Base-by-base conservation (phyloP, 768 basidiomycete genomes). In the Coprinopsis marcescibilis region DNA sequence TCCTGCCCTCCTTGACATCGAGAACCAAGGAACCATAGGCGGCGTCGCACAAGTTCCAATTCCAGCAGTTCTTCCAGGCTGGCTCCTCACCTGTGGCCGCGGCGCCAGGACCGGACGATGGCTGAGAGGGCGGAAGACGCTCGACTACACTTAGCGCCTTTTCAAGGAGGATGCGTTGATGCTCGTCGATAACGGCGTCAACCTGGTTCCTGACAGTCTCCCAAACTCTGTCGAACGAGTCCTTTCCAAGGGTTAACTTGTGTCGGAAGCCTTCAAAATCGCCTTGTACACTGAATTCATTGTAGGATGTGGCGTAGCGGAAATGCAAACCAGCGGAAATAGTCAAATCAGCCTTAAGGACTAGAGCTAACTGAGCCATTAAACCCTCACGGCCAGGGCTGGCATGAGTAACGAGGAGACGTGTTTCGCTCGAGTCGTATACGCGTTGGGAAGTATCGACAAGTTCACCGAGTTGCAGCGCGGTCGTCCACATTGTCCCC, bases 31-130 rank as follows among this genome's bases (percentile, higher is more conserved):
- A 82, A 1, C 96, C 95, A 51, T 85, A 96, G 2, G 92, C 89
- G 4, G 95, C 95, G 56, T 99, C 96, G 53, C 93, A 93, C 34
- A 98, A 68, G 58, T 97, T 95, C 95, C 95, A 96, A 62, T 96
- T 92, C 95, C 95, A 97, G 62, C 90, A 92, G 62, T 96, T 97
- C 67, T 97, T 99, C 96, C 96, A 99, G 0, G 89, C 83, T 2
- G 85, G 82, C 56, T 97, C 93, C 62, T 99, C 95, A 2, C 77
- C 76, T 2, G 76, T 72, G 7, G 75, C 70, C 1, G 76, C 70
- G 6, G 75, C 71, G 0, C 70, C 73, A 4, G 75, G 71, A 17
- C 67, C 70, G 32, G 65, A 58, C 38, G 73, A 67, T 20, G 76
- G 69, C 36, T 72, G 65, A 0, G 71, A 54, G 3, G 75, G 67